A percentile compares a stretch with the other conserved stretches of the same genome.
phyloP scores from a whole-genome alignment of 352 stramenopile species.

The Pythium aristosporum region DNA sequence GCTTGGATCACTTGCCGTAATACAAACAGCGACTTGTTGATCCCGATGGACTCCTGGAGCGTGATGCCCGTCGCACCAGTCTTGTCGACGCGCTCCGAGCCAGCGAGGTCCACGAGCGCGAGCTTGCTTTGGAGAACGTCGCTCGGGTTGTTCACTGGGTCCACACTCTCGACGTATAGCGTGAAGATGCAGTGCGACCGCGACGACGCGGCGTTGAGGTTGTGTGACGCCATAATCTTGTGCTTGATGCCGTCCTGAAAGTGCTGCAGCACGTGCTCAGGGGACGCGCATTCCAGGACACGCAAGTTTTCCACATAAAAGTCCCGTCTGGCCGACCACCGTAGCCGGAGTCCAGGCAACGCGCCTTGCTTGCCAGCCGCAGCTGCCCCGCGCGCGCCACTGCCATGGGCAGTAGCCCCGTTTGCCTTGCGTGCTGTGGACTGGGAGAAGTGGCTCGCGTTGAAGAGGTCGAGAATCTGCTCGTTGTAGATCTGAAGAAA shows the following conservation, averaged over 20 bases:
- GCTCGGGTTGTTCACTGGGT: constrained; percentile 30
- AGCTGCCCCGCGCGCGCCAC: not conserved
- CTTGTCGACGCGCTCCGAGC: constrained; percentile 60
- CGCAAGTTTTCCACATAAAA: constrained; percentile 67
- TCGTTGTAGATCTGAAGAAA: constrained; percentile 55
- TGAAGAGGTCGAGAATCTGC: constrained; percentile 49
- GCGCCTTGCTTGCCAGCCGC: not conserved
- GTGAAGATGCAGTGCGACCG: constrained; percentile 59
- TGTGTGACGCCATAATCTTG: constrained; percentile 65
- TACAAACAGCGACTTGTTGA: constrained; percentile 69
- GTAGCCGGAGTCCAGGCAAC: constrained; percentile 36
- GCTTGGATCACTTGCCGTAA: constrained; percentile 58
- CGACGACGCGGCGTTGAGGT: constrained; percentile 51
- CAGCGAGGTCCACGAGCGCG: constrained; percentile 61
- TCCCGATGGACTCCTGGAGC: constrained; percentile 56
- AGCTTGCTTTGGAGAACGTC: constrained; percentile 51
- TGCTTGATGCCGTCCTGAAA: constrained; percentile 59
- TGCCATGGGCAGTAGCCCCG: not conserved
- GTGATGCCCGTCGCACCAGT: constrained; percentile 52
- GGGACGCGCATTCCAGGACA: constrained; percentile 39
- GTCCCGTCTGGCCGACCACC: constrained; percentile 46
- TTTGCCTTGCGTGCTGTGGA: constrained; percentile 2
- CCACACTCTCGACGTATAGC: constrained; percentile 53
- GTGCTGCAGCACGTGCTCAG: constrained; percentile 42
- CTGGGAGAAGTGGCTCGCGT: constrained; percentile 37